phyloP scores from a whole-genome alignment of 2,329 filamentous ascomycete species.

The Epichloe gansuensis region DNA sequence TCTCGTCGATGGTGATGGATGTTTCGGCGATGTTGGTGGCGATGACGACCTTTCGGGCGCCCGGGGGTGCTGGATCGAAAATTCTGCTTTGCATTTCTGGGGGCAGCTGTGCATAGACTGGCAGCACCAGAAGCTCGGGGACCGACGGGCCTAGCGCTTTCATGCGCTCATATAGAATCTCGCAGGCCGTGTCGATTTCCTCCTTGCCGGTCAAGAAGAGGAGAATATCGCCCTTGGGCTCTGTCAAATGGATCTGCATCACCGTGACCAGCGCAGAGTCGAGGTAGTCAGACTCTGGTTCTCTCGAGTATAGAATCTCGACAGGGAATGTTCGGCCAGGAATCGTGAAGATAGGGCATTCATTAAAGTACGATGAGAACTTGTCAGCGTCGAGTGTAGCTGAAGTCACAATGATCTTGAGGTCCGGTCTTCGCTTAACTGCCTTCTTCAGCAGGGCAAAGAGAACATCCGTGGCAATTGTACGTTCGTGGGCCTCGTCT shows the following conservation, averaged over 20 bases:
- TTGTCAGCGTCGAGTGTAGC: slow-evolving; percentile 95
- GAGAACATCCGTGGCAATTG: slow-evolving; percentile 87
- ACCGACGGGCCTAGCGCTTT: slow-evolving; percentile 84
- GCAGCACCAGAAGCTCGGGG: slow-evolving; percentile 82
- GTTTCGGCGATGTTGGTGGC: slow-evolving; percentile 98
- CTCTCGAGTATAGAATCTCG: slow-evolving; percentile 86
- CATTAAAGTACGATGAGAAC: slow-evolving; percentile 91
- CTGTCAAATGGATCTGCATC: slow-evolving; percentile 94
- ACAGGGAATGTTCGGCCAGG: slow-evolving; percentile 92
- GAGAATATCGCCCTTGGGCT: slow-evolving; percentile 87
- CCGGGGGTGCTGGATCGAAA: slow-evolving; percentile 86
- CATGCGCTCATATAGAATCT: slow-evolving; percentile 90
- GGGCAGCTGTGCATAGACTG: slow-evolving; percentile 89
- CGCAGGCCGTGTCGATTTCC: slow-evolving; percentile 90
- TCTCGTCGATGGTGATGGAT: slow-evolving; percentile 93
- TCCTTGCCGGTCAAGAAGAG: slow-evolving; percentile 95
- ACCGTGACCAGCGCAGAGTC: slow-evolving; percentile 90
- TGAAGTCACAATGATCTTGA: slow-evolving; percentile 93
- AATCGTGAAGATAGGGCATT: slow-evolving; percentile 92
- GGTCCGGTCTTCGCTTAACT: slow-evolving; percentile 66
- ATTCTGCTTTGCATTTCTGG: slow-evolving; percentile 89
- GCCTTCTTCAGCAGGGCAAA: slow-evolving; percentile 94
- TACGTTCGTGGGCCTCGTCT: slow-evolving; percentile 95
- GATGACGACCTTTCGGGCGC: slow-evolving; percentile 85
- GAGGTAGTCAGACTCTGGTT: slow-evolving; percentile 91